phyloP scores from a whole-genome alignment of 257 asterid genomes.

The Scutellaria minor region DNA sequence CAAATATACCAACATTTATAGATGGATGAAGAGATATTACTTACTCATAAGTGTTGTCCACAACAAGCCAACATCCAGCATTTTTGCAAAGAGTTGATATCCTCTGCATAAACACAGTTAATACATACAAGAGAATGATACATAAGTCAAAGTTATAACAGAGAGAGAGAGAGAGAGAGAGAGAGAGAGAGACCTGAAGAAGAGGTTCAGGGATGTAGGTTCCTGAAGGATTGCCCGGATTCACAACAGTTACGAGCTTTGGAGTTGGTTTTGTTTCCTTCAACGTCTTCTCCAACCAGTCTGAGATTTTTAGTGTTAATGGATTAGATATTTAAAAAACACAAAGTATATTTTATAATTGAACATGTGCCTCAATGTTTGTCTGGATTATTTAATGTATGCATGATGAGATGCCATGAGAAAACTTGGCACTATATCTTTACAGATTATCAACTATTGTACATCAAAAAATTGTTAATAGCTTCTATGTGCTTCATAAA shows the following conservation, averaged over 20 bases:
- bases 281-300: conserved; percentile 84
- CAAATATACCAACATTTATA: neutral
- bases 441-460: too few relatives aligned
- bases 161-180: neutral
- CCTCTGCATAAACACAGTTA: conserved; percentile 53
- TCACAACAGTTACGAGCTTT: conserved; percentile 87
- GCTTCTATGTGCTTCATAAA: too few relatives aligned
- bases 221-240: conserved; percentile 99
- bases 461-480: too few relatives aligned
- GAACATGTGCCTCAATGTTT: neutral
- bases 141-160: neutral
- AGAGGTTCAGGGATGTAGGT: conserved; percentile 91
- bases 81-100: conserved; percentile 81
- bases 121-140: conserved; percentile 3
- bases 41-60: conserved; percentile 97
- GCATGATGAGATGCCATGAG: neutral
- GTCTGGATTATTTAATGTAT: neutral
- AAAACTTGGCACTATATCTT: neutral
- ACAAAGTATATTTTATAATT: conserved; percentile 6
- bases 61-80: conserved; percentile 92
- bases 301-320: conserved; percentile 48
- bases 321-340: neutral
- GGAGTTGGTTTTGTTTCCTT: conserved; percentile 80
- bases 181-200: conserved; percentile 67
- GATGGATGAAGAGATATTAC: conserved; percentile 31